phyloP scores from a whole-genome alignment of 441 rosid species.

The Metrosideros polymorpha region DNA sequence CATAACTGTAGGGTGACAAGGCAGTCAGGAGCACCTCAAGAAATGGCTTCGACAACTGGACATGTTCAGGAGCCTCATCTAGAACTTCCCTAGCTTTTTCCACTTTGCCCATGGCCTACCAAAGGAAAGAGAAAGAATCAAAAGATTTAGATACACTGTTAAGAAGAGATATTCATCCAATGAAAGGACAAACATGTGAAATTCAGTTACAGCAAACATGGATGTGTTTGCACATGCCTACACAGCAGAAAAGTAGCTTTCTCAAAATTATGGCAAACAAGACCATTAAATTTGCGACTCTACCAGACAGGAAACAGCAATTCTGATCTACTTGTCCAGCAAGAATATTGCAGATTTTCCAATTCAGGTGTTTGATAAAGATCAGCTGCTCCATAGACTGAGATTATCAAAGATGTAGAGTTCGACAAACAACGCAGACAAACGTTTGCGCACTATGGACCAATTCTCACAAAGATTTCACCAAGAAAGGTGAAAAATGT shows the following conservation, averaged over 20 bases:
- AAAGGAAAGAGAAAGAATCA: not conserved
- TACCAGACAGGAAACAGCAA: not conserved
- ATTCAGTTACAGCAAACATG: not conserved
- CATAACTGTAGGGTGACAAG: not conserved
- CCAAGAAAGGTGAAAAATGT: not conserved
- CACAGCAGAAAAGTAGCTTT: not conserved
- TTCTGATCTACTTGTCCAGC: not conserved
- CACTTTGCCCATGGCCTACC: constrained; percentile 58
- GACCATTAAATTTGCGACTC: not conserved
- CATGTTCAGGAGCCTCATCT: constrained; percentile 63
- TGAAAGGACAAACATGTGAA: not conserved
- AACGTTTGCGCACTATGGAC: not conserved
- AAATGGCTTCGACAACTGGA: constrained; percentile 69
- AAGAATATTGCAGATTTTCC: not conserved
- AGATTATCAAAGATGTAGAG: not conserved
- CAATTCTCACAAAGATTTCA: not conserved
- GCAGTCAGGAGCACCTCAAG: constrained; percentile 42
- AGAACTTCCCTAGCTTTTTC: constrained; percentile 75
- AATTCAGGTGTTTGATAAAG: not conserved
- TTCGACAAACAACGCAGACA: not conserved
- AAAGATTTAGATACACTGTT: not conserved
- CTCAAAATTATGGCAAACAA: not conserved
- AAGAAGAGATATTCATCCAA: not conserved
- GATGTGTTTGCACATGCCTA: not conserved
- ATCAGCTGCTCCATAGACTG: not conserved